These are phyloP conservation scores for Nelumbo lutea DNA, from an alignment of 164 flowering plant genomes.

Conservation along the genomic window DNA sequence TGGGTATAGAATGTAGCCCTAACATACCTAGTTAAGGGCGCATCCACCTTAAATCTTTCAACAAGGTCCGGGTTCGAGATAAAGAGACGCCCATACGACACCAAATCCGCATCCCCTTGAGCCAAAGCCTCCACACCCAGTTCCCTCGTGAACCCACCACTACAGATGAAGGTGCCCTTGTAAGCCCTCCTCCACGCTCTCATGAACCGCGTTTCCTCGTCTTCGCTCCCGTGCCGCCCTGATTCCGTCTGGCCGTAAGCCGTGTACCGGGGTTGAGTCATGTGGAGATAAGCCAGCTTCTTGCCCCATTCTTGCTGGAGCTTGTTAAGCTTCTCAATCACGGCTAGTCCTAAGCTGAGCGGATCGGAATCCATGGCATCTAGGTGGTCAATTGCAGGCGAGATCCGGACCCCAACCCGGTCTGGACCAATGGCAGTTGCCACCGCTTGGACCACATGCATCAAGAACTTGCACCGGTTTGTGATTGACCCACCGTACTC, in stretches of 20 bases:
- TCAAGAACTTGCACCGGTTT: constrained; percentile 30
- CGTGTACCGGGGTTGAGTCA: constrained; percentile 35
- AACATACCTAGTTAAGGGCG: constrained; percentile 29
- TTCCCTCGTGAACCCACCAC: constrained; percentile 44
- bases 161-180: constrained; percentile 27
- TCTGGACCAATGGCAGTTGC: constrained; percentile 33
- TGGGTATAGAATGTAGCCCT: constrained; percentile 33
- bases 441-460: constrained; percentile 21
- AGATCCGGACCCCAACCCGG: constrained; percentile 33
- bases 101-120: constrained; percentile 37
- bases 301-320: constrained; percentile 18
- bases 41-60: constrained; percentile 22
- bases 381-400: constrained; percentile 34
- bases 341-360: constrained; percentile 23
- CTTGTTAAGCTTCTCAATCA: constrained; percentile 22
- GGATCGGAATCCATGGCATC: constrained; percentile 38
- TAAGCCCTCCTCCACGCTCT: constrained; percentile 23
- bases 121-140: constrained; percentile 29
- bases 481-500: constrained; percentile 33
- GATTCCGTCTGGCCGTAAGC: constrained; percentile 30
- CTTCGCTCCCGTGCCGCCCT: constrained; percentile 17
- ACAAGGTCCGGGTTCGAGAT: constrained; percentile 44
- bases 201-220: constrained; percentile 20
- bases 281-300: constrained; percentile 30
- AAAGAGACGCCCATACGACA: constrained; percentile 34